phyloP scores from a whole-genome alignment of 495 filamentous ascomycete species.

The Xylaria flabelliformis region DNA sequence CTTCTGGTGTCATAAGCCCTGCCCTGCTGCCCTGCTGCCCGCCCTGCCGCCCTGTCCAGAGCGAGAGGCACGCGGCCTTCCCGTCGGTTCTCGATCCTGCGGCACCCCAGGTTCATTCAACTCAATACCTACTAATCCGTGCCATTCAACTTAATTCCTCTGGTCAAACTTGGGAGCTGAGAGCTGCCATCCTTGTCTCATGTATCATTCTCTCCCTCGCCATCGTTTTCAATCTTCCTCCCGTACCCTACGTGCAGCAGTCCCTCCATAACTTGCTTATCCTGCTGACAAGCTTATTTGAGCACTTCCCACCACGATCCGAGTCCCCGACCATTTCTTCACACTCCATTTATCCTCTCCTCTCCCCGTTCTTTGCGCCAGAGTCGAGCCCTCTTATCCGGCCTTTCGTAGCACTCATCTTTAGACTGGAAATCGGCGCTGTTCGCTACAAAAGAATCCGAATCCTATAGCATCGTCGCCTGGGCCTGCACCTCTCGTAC shows the following conservation, averaged over 20 bases:
- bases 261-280: background rate
- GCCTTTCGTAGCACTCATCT: background rate
- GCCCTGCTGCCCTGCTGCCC: background rate
- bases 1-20: conserved; percentile 9
- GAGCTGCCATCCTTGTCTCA: conserved; percentile 18
- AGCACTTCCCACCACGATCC: conserved; percentile 2
- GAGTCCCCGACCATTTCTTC: background rate
- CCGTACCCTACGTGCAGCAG: background rate
- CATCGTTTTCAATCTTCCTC: conserved; percentile 6
- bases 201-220: conserved; percentile 11
- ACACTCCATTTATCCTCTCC: conserved; percentile 1
- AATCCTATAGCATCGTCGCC: background rate
- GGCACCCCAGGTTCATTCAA: conserved; percentile 2
- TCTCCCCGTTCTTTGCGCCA: background rate
- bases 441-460: conserved; percentile 1
- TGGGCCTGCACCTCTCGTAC: background rate
- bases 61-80: background rate
- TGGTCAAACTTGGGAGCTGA: conserved; percentile 6
- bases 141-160: background rate
- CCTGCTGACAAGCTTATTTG: background rate
- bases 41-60: background rate
- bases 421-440: background rate
- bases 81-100: conserved; percentile 13
- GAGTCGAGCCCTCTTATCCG: background rate
- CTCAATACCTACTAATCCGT: background rate